These are phyloP conservation scores for Neoscytalidium dimidiatum DNA, from an alignment of 2,329 filamentous ascomycete genomes.

Conservation along the genomic window DNA sequence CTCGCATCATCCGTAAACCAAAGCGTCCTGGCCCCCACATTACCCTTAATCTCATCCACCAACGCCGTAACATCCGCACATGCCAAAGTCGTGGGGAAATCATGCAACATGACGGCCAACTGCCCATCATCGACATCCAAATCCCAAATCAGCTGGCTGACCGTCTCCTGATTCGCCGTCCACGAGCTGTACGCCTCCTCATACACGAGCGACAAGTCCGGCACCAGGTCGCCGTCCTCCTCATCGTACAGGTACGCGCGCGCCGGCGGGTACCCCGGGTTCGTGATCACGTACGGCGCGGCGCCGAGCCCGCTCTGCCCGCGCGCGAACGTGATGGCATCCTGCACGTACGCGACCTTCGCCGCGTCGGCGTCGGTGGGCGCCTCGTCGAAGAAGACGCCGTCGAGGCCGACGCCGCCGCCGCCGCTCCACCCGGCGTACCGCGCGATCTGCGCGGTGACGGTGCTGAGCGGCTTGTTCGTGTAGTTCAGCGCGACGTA, in stretches of 20 bases:
- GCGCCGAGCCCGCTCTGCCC: neutral
- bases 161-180: neutral
- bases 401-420: neutral
- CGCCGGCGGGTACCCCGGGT: neutral
- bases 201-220: slow-evolving; percentile 1
- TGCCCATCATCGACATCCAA: neutral
- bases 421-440: neutral
- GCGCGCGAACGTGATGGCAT: no score
- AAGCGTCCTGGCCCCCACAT: neutral
- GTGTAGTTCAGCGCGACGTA: slow-evolving; percentile 53
- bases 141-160: neutral
- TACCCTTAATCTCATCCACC: neutral
- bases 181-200: neutral
- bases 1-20: neutral
- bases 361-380: neutral
- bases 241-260: neutral
- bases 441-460: slow-evolving; percentile 43
- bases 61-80: neutral
- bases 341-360: neutral
- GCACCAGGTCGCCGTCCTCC: neutral
- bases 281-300: slow-evolving; percentile 1
- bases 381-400: slow-evolving; percentile 13
- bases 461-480: slow-evolving; percentile 57
- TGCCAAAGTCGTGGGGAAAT: neutral
- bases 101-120: slow-evolving; percentile 8